A percentile compares a stretch with the other conserved stretches of the same genome.
Conservation (phyloP, 1,139 yeast species). For the Geotrichum phurueaensis region DNA sequence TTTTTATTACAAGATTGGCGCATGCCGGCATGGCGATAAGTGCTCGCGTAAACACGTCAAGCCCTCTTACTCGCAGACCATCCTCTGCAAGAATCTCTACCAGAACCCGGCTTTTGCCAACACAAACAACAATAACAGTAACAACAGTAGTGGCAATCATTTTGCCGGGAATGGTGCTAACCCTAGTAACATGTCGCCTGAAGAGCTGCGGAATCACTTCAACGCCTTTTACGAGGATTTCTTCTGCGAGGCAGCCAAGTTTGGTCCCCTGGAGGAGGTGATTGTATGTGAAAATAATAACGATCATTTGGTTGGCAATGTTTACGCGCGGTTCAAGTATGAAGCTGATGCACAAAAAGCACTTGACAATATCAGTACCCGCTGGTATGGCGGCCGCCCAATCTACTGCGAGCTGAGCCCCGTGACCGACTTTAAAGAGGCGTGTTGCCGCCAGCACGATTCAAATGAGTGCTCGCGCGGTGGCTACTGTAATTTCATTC, state of each 20-base stretch:
- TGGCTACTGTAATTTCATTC: slow-evolving; percentile 83
- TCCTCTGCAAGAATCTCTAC: slow-evolving; percentile 63
- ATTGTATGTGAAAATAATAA: slow-evolving; percentile 80
- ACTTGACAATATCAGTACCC: slow-evolving; percentile 54
- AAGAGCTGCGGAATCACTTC: slow-evolving; percentile 48
- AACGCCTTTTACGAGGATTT: slow-evolving; percentile 70
- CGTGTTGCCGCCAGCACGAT: slow-evolving; percentile 70
- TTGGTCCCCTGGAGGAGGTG: slow-evolving; percentile 57
- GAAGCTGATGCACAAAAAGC: slow-evolving; percentile 59
- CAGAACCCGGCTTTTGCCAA: slow-evolving; percentile 47
- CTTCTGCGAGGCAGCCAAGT: slow-evolving; percentile 56
- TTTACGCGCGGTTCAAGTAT: slow-evolving; percentile 56
- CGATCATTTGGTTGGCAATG: slow-evolving; percentile 79
- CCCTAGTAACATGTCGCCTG: slow-evolving; percentile 26
- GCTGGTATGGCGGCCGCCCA: slow-evolving; percentile 81
- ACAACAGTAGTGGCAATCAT: slow-evolving; percentile 9
- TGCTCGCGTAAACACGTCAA: slow-evolving; percentile 73
- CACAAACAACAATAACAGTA: not conserved
- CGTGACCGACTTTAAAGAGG: slow-evolving; percentile 62
- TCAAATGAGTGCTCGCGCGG: slow-evolving; percentile 63
- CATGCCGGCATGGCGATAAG: slow-evolving; percentile 88
- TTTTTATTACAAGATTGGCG: slow-evolving; percentile 81
- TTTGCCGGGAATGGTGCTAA: slow-evolving; percentile 21
- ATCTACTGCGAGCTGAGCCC: slow-evolving; percentile 79
- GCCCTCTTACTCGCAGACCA: slow-evolving; percentile 63